Evolutionary conservation across 2,329 filamentous ascomycete genomes (phyloP), one percentile per base, ranked within the genome.

Genomic region (Cadophora sp.): DNA sequence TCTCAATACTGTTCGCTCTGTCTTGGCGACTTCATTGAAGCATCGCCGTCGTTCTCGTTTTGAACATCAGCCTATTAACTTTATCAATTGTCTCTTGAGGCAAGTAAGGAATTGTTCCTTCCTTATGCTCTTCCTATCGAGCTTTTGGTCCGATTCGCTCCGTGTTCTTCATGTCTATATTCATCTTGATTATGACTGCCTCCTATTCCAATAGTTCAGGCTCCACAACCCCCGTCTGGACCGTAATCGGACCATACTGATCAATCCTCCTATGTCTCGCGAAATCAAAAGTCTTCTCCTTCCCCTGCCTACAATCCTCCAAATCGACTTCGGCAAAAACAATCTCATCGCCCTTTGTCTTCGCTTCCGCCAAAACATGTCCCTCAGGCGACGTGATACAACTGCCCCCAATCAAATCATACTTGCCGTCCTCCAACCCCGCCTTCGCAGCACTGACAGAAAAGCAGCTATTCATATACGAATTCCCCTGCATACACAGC

Each of bases 401-500:
- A 63, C 80, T 83, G 5, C 82, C 83, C 7, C 76, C 83, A 59
- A 86, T 84, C 64, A 86, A 75, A 61, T 81, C 79, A 68, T 79
- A 82, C 67, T 81, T 79, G n/a, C 82, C 82, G 72, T 86, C 83
- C 70, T 86, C 84, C 6, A 81, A 68, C 4, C 84, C 84, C 43
- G 81, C 83, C 64, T 84, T 81, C 14, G 81, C 84, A 2, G 81
- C 79, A 48, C 79, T 80, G 64, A 86, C 80, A 20, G 80, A 82
- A 71, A 83, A 86, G 64, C 81, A 83, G 8, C 81, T 80, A 70
- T 86, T 85, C 73, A 83, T 83, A 71, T 86, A 86, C 67, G 80
- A 82, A 59, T 85, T 83, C 0, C 80, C 79, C 73, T 85, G 83
- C 79, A 84, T 83, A 9, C 83, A 81, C 22, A 86, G 76, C 59